phyloP scores from a whole-genome alignment of 495 filamentous ascomycete genomes.

The Lasiosphaeria ovina region DNA sequence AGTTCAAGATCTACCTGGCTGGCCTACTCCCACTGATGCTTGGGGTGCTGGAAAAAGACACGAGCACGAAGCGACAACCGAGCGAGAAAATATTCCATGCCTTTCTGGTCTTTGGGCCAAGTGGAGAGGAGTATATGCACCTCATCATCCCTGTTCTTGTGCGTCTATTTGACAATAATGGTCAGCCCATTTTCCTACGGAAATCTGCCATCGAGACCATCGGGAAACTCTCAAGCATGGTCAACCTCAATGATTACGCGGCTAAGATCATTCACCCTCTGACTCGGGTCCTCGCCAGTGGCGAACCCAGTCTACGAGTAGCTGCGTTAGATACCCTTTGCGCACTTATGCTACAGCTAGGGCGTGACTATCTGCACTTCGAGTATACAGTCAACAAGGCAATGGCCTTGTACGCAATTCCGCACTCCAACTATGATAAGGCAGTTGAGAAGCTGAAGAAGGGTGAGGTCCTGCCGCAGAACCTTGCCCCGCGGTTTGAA shows the following conservation, averaged over 20 bases:
- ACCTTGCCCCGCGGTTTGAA: constrained; percentile 82
- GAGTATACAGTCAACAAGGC: constrained; percentile 85
- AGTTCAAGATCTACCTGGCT: constrained; percentile 94
- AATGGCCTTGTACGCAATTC: constrained; percentile 65
- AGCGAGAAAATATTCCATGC: constrained; percentile 91
- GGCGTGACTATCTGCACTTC: constrained; percentile 91
- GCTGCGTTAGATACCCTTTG: constrained; percentile 94
- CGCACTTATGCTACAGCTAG: constrained; percentile 91
- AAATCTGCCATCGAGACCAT: constrained; percentile 92
- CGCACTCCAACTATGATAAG: constrained; percentile 84
- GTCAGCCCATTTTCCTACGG: constrained; percentile 71
- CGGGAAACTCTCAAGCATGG: constrained; percentile 89
- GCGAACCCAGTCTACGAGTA: constrained; percentile 69
- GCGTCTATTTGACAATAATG: constrained; percentile 79
- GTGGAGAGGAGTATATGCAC: constrained; percentile 98
- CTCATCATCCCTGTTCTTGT: constrained; percentile 97
- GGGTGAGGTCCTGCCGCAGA: constrained; percentile 87
- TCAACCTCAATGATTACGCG: constrained; percentile 96
- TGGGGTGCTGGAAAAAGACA: constrained; percentile 82
- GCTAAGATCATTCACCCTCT: constrained; percentile 92
- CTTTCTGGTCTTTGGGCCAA: constrained; percentile 93
- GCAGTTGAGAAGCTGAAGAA: constrained; percentile 90
- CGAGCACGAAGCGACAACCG: constrained; percentile 65
- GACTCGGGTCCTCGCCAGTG: constrained; percentile 69
- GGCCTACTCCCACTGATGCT: constrained; percentile 88